phyloP scores from a whole-genome alignment of 129 eudicot genomes.

The Silybum marianum region DNA sequence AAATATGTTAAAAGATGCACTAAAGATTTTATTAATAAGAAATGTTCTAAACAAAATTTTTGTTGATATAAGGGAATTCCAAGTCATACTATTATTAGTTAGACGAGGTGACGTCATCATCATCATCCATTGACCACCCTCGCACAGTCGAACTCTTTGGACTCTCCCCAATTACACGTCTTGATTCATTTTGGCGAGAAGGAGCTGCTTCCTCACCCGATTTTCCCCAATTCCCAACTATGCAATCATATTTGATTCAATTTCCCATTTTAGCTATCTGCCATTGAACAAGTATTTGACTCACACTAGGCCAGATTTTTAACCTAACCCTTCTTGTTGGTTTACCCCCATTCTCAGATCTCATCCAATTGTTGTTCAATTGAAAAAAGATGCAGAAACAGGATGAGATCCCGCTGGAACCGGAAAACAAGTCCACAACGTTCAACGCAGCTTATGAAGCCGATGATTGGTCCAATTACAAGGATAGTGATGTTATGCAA shows the following conservation, averaged over 20 bases:
- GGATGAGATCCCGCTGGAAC: slow-evolving; percentile 54
- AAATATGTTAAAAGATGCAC: too few species aligned
- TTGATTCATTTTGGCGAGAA: too few species aligned
- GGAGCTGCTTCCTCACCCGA: background rate
- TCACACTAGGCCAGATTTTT: background rate
- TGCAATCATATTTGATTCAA: background rate
- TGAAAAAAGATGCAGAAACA: slow-evolving; percentile 55
- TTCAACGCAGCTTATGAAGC: too few species aligned
- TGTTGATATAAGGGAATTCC: too few species aligned
- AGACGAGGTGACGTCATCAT: background rate
- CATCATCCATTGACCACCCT: background rate
- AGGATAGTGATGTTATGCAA: slow-evolving; percentile 81
- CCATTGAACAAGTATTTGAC: background rate
- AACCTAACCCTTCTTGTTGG: background rate
- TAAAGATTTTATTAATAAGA: too few species aligned
- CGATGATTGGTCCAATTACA: slow-evolving; percentile 63
- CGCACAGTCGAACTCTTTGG: background rate
- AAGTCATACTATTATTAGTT: too few species aligned
- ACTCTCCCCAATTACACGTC: background rate
- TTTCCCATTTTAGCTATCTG: background rate
- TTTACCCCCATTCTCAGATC: background rate
- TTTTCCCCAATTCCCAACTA: background rate
- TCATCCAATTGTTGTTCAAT: slow-evolving; percentile 19
- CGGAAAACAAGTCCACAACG: slow-evolving; percentile 44
- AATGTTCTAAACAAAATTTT: too few species aligned